Percentiles rank a stretch among this genome's conserved stretches.
These are phyloP conservation scores for Coemansia sp. DNA, from an alignment of 192 early-diverging fungal species.

Conservation along the genomic window DNA sequence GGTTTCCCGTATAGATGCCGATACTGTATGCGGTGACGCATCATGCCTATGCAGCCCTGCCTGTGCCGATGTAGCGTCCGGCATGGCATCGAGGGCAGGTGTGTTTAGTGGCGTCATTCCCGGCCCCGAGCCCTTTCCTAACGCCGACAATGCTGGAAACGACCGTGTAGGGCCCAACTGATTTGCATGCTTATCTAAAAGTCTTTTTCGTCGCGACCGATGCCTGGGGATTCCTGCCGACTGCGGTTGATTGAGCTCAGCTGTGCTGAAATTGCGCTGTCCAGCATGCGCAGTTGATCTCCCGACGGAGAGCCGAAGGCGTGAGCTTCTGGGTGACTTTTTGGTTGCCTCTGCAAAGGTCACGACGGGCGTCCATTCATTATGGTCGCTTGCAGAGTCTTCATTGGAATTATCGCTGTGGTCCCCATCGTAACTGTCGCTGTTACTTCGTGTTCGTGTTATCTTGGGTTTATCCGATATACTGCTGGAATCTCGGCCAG, in stretches of 20 bases:
- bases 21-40: background rate
- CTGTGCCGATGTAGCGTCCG: background rate
- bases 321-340: background rate
- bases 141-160: conserved; percentile 1
- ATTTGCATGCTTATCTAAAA: background rate
- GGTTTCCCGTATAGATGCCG: background rate
- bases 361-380: conserved; percentile 34
- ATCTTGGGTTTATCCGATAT: background rate
- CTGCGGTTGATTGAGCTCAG: background rate
- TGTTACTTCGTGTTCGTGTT: conserved; percentile 4
- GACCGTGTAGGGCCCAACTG: conserved; percentile 7
- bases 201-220: background rate
- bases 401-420: conserved; percentile 11
- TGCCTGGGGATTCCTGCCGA: conserved; percentile 1
- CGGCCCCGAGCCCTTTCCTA: background rate
- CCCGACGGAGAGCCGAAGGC: background rate
- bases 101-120: conserved; percentile 8
- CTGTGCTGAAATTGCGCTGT: conserved; percentile 4
- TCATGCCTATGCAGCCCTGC: background rate
- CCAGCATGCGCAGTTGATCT: background rate
- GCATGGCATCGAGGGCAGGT: background rate
- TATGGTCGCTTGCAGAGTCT: conserved; percentile 2
- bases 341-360: conserved; percentile 34
- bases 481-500: conserved; percentile 5
- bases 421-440: conserved; percentile 17